Percentiles rank a stretch among this genome's conserved stretches.
These are phyloP conservation scores for Parsonsia alboflavescens DNA, from an alignment of 257 asterid genomes.

Conservation along the genomic window DNA sequence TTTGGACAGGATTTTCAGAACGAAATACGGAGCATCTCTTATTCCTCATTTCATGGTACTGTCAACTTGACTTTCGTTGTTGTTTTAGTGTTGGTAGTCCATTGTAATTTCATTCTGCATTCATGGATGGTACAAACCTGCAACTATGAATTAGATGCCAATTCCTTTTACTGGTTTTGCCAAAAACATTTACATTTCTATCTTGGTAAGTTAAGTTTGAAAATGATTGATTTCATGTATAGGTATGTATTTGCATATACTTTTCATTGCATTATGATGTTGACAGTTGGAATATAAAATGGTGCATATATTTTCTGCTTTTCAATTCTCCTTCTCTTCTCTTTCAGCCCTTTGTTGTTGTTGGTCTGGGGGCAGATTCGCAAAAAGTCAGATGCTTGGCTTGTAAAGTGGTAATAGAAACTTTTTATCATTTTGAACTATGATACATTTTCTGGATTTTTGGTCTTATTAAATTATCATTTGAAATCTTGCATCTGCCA, in stretches of 20 bases:
- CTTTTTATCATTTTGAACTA: neutral
- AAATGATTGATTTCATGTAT: neutral
- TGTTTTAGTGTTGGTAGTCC: neutral
- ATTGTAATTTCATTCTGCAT: neutral
- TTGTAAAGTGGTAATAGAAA: slow-evolving; percentile 57
- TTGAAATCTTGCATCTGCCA: neutral
- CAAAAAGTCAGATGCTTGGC: slow-evolving; percentile 76
- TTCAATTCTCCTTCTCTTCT: slow-evolving; percentile 18
- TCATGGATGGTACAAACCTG: neutral
- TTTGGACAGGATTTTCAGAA: slow-evolving; percentile 74
- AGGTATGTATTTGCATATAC: neutral
- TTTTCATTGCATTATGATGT: neutral
- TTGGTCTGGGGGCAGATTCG: slow-evolving; percentile 80
- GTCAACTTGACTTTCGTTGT: neutral
- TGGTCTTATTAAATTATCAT: neutral
- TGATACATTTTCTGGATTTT: neutral
- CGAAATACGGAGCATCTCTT: slow-evolving; percentile 84
- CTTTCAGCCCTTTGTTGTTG: slow-evolving; percentile 68
- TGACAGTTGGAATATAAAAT: neutral
- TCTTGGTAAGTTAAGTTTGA: neutral
- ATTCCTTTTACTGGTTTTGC: neutral
- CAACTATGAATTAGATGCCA: neutral
- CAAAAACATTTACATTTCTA: neutral
- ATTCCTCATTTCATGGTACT: slow-evolving; percentile 87
- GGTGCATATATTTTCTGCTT: neutral